Conservation (phyloP, 1,139 yeast genomes). For the Pichia inconspicua region DNA sequence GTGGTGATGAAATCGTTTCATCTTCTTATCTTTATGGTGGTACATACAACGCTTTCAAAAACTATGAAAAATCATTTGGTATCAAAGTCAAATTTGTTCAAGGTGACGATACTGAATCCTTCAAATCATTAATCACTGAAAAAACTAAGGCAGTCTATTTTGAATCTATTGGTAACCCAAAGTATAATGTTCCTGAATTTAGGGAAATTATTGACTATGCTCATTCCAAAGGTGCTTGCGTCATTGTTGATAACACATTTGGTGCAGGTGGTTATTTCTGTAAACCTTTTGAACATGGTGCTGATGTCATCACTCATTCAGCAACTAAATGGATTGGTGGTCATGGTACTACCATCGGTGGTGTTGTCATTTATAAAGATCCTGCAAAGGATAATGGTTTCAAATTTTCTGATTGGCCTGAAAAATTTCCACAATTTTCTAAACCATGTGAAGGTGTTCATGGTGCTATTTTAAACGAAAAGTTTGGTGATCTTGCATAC, state of each 20-base stretch:
- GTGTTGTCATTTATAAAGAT: conserved; percentile 84
- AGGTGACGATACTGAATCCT: conserved; percentile 60
- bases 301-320: conserved; percentile 56
- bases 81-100: conserved; percentile 77
- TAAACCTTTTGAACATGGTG: conserved; percentile 83
- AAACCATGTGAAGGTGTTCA: conserved; percentile 91
- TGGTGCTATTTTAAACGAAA: conserved; percentile 75
- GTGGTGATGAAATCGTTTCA: conserved; percentile 84
- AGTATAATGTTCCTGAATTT: conserved; percentile 87
- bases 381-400: conserved; percentile 42
- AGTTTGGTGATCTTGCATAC: conserved; percentile 73
- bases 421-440: conserved; percentile 84
- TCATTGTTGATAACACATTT: conserved; percentile 93
- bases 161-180: conserved; percentile 92
- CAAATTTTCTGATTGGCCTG: conserved; percentile 82
- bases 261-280: conserved; percentile 94
- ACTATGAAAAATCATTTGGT: conserved; percentile 73
- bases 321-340: conserved; percentile 99
- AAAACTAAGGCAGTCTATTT: conserved; percentile 85
- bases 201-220: conserved; percentile 69
- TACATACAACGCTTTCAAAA: conserved; percentile 90
- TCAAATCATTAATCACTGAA: conserved; percentile 66
- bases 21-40: conserved; percentile 94
- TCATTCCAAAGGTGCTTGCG: conserved; percentile 82
- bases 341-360: conserved; percentile 93